Base-by-base conservation (phyloP, 257 asterid genomes). In the Solanum pennellii region DNA sequence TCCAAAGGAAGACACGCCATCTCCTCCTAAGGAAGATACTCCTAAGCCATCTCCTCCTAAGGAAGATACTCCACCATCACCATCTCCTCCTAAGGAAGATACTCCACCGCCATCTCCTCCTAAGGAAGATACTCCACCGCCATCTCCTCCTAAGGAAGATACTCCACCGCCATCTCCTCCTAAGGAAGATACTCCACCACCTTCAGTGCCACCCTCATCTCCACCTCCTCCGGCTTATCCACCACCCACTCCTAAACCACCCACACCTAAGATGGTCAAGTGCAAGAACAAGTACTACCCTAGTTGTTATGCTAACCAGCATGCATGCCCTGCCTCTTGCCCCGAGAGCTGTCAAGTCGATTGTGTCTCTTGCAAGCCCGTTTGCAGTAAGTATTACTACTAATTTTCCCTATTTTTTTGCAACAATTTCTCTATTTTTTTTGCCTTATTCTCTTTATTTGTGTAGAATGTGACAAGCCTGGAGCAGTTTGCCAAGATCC, bases 401-500 rank as follows among this genome's bases (percentile, higher is more conserved):
- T 83, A 16, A 23, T 42, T 37, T 60, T 25, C 13, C 21, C 12
- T 31, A 4, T 59, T 35, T 37, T 47, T 14, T 83, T 60, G 37
- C 87, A 41, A 15, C 8, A 59, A 62, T 59, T 9, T 42, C 52
- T 33, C 9, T 60, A 21, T 9, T 18, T 7, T 33, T 13, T 62
- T 23, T 6, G 4, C 5, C 25, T 7, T 29, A 84, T 65, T n/a
- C n/a, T 65, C 15, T 41, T 47, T 69, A 3, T 72, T 84, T 84
- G 59, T 9, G 12, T 16, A 84, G 80, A 49, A 18, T 84, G 87
- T 66, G 87, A 84, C 60, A 68, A 66, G 82, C 82, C 87, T 39
- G 87, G 87, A 66, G 87, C 87, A 41, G 82, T 84, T 44, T 77
- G 83, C 5, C 83, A 77, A 77, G 83, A 77, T 77, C 83, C 83